Evolutionary conservation across 1,139 yeast genomes (phyloP).

Genomic region (Maudiozyma humilis): DNA sequence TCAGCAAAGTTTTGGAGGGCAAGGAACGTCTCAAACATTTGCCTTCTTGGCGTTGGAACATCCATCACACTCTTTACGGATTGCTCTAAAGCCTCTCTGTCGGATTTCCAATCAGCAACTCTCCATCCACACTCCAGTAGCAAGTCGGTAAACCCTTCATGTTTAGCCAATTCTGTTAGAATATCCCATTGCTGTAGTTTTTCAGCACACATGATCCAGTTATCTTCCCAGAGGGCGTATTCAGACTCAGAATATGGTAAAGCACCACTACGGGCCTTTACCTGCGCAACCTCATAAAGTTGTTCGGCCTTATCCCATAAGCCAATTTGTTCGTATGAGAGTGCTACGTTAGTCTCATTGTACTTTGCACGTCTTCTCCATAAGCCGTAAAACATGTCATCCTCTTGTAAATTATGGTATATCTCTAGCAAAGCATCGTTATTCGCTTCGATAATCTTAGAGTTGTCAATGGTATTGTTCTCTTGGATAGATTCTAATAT

Average conservation of each 20-base stretch:
- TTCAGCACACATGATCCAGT: conserved; percentile 96
- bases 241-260: conserved; percentile 94
- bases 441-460: conserved; percentile 74
- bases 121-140: conserved; percentile 98
- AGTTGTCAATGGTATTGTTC: conserved; percentile 56
- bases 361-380: conserved; percentile 97
- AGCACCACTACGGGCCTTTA: conserved; percentile 92
- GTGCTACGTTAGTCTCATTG: conserved; percentile 83
- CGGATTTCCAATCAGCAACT: conserved; percentile 97
- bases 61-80: conserved; percentile 96
- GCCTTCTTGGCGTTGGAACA: conserved; percentile 95
- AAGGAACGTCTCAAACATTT: conserved; percentile 87
- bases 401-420: conserved; percentile 83
- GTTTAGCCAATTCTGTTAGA: conserved; percentile 90
- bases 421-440: conserved; percentile 87
- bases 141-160: conserved; percentile 93
- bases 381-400: conserved; percentile 93
- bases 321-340: conserved; percentile 92
- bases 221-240: conserved; percentile 96
- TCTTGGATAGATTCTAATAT: conserved; percentile 70
- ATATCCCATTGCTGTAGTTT: conserved; percentile 98
- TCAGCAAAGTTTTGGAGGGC: conserved; percentile 91
- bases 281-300: conserved; percentile 93
- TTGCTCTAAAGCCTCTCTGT: conserved; percentile 87
- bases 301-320: conserved; percentile 93